Evolutionary conservation across 108 stramenopile genomes (phyloP), one percentile per base, ranked within the genome.

Genomic region (Nitzschia putrida): DNA sequence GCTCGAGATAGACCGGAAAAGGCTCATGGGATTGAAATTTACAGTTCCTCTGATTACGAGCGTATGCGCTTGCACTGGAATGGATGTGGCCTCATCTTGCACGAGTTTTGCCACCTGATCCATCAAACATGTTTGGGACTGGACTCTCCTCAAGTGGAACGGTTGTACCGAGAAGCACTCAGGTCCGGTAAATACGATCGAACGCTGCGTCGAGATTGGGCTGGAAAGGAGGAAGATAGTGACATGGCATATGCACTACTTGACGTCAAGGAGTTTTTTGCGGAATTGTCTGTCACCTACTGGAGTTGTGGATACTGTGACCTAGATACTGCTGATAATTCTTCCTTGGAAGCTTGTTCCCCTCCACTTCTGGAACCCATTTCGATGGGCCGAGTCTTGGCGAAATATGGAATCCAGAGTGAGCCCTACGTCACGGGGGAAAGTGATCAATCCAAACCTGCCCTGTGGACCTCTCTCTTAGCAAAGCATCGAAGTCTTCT

Each of bases 101-200:
- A 94, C 57, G 93, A 94, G 61, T 51, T 89, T 9, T 94, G 93
- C 45, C 93, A 90, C 81, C 61, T 94, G 21, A 83, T 94, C 41
- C 93, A 94, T 71, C 90, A 91, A 65, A 77, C 74, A 39, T 80
- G 67, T 47, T 73, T 94, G 4, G 93, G 93, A 1, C 57, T 93
- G 69, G 76, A 81, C 18, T 86, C 89, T 73, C 18, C 57, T 0
- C 21, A 0, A 21, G 79, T 90, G 7, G 64, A 71, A 41, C 67
- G 66, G 51, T 50, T 81, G 8, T 82, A 87, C 66, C 54, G 61
- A 56, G 49, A 67, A 18, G 83, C 83, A 9, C 53, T 64, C 42
- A 49, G 73, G 8, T 85, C 85, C 49, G 83, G 81, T 7, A 73
- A 69, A 50, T 91, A 94, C 53, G 60, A 82, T 7, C 57, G 67